phyloP scores from a whole-genome alignment of 2,329 filamentous ascomycete genomes.

The Pseudocercospora fuligena region DNA sequence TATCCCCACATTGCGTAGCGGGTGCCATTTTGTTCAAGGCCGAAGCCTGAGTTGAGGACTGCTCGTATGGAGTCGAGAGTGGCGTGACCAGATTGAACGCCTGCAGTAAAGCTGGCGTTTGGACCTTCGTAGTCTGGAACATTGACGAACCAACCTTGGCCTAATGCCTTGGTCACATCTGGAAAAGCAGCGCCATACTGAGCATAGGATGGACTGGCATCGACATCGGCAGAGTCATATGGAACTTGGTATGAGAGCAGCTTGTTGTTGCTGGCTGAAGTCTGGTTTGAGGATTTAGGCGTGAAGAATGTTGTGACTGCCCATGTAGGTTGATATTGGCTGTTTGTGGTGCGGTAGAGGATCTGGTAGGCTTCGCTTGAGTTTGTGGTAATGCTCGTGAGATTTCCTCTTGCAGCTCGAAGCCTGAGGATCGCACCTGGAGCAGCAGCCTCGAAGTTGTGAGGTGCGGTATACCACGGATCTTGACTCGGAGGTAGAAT shows the following conservation, averaged over 20 bases:
- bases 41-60: conserved; percentile 39
- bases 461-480: conserved; percentile 44
- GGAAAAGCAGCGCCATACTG: conserved; percentile 35
- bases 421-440: conserved; percentile 44
- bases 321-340: conserved; percentile 31
- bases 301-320: conserved; percentile 39
- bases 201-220: conserved; percentile 47
- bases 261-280: conserved; percentile 23
- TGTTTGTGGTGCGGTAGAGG: conserved; percentile 37
- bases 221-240: conserved; percentile 46
- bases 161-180: conserved; percentile 45
- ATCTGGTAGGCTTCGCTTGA: conserved; percentile 38
- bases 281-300: conserved; percentile 20
- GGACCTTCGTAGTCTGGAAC: conserved; percentile 54
- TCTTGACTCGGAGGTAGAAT: conserved; percentile 43
- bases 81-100: conserved; percentile 50
- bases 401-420: conserved; percentile 38
- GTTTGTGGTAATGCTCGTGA: conserved; percentile 34
- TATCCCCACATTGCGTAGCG: conserved; percentile 57
- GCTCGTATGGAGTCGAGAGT: conserved; percentile 53
- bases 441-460: conserved; percentile 32
- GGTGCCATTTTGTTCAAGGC: conserved; percentile 25
- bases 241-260: conserved; percentile 39
- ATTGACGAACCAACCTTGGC: conserved; percentile 54
- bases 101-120: conserved; percentile 49